A percentile compares a stretch with the other conserved stretches of the same genome.
Evolutionary conservation across 2,329 filamentous ascomycete species (phyloP).

Genomic region (Mollisia scopiformis): DNA sequence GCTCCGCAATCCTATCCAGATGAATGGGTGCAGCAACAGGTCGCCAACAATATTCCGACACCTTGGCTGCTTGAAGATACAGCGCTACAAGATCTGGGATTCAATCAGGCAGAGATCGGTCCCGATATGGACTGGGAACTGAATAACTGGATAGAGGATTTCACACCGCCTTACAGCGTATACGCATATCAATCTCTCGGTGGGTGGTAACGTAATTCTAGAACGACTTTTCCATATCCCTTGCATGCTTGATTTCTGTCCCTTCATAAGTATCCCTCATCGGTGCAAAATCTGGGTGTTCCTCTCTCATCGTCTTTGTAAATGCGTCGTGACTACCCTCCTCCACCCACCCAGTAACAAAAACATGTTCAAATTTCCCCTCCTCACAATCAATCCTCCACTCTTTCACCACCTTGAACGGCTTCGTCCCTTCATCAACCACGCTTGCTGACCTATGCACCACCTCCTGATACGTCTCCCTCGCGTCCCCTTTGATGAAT

Average conservation of each 20-base stretch:
- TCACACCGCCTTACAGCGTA: conserved; percentile 4
- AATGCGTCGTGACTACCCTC: conserved; percentile 15
- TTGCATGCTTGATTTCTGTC: conserved; percentile 16
- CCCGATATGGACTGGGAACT: conserved; percentile 14
- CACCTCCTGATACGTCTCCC: neutral
- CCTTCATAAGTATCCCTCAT: conserved; percentile 12
- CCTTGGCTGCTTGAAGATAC: conserved; percentile 15
- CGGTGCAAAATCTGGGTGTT: conserved; percentile 2
- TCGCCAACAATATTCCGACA: neutral
- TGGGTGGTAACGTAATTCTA: neutral
- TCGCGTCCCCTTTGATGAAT: conserved; percentile 8
- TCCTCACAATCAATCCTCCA: conserved; percentile 16
- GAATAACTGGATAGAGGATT: conserved; percentile 7
- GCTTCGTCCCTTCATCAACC: neutral
- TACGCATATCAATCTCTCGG: neutral
- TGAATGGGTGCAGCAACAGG: conserved; percentile 2
- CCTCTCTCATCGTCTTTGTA: conserved; percentile 3
- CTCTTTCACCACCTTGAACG: neutral
- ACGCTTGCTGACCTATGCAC: conserved; percentile 3
- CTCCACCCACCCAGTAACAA: conserved; percentile 19
- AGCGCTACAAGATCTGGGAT: conserved; percentile 10
- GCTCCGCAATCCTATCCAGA: neutral
- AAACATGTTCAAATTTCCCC: conserved; percentile 14
- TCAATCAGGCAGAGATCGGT: conserved; percentile 8
- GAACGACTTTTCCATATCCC: conserved; percentile 15